Percentiles rank a stretch among this genome's conserved stretches.
phyloP scores from a whole-genome alignment of 306 rosid genomes.

The Bauhinia variegata region DNA sequence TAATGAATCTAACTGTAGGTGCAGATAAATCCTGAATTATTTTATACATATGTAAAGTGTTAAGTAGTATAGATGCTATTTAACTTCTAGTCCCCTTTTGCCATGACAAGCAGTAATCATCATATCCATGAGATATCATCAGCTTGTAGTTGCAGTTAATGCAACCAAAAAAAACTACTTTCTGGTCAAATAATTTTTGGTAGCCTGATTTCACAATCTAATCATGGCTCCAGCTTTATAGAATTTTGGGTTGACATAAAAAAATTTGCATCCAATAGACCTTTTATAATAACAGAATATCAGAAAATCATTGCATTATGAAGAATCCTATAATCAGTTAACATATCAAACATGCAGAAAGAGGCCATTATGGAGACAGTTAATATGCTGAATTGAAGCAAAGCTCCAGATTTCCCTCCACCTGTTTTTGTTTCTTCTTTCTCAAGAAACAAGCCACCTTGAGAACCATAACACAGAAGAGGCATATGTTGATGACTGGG shows the following conservation, averaged over 20 bases:
- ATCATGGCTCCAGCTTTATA: background rate
- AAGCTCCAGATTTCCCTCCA: constrained; percentile 41
- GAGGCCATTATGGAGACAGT: constrained; percentile 19
- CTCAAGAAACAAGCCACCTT: constrained; percentile 47
- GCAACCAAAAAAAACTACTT: background rate
- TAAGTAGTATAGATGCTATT: background rate
- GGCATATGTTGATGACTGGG: constrained; percentile 55
- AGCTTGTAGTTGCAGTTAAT: background rate
- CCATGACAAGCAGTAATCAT: constrained; percentile 7
- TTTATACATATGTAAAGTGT: background rate
- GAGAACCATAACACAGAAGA: constrained; percentile 67
- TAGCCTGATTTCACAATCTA: background rate
- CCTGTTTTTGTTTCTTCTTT: constrained; percentile 44
- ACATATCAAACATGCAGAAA: constrained; percentile 28
- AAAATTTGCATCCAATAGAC: constrained; percentile 23
- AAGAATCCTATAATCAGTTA: constrained; percentile 29
- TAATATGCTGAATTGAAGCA: constrained; percentile 32
- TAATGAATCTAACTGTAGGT: background rate
- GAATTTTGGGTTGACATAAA: background rate
- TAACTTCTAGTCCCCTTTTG: background rate
- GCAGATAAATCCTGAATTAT: background rate
- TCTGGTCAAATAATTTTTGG: constrained; percentile 1
- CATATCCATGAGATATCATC: constrained; percentile 1
- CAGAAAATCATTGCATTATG: constrained; percentile 12
- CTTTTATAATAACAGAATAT: constrained; percentile 11